Percentiles rank a stretch among this genome's conserved stretches.
Evolutionary conservation across 2,329 filamentous ascomycete genomes (phyloP).

Genomic region (Blastomyces silverae): DNA sequence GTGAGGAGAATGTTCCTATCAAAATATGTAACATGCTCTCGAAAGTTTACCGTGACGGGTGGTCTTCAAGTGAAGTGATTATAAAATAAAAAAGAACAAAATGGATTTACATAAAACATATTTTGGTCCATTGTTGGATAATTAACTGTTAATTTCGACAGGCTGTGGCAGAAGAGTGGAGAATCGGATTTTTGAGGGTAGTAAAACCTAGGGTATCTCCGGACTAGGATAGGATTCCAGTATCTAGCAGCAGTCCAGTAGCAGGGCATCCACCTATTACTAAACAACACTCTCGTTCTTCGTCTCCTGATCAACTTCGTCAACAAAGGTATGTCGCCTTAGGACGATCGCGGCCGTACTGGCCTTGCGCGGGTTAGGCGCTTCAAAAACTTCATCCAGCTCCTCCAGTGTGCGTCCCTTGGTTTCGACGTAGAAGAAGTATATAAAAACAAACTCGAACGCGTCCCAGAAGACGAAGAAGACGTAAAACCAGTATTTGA

Average conservation of each 20-base stretch:
- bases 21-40: not conserved
- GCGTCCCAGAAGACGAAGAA: conserved; percentile 30
- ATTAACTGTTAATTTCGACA: not conserved
- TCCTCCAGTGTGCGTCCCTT: conserved; percentile 30
- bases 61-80: not conserved
- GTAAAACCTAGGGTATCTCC: not conserved
- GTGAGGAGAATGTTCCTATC: not conserved
- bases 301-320: not conserved
- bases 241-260: not conserved
- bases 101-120: not conserved
- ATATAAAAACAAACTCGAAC: conserved; percentile 29
- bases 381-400: conserved; percentile 39
- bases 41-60: not conserved
- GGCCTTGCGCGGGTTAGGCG: conserved; percentile 21
- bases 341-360: conserved; percentile 3
- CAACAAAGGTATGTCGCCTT: not conserved
- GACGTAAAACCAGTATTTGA: conserved; percentile 30
- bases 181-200: not conserved
- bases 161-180: not conserved
- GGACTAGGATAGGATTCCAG: not conserved
- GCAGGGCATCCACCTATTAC: not conserved
- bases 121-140: not conserved
- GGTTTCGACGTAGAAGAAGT: conserved; percentile 33
- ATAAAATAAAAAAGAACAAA: not conserved
- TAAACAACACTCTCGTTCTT: not conserved